Conservation (phyloP, 768 basidiomycete species). For the Gautieria morchelliformis region DNA sequence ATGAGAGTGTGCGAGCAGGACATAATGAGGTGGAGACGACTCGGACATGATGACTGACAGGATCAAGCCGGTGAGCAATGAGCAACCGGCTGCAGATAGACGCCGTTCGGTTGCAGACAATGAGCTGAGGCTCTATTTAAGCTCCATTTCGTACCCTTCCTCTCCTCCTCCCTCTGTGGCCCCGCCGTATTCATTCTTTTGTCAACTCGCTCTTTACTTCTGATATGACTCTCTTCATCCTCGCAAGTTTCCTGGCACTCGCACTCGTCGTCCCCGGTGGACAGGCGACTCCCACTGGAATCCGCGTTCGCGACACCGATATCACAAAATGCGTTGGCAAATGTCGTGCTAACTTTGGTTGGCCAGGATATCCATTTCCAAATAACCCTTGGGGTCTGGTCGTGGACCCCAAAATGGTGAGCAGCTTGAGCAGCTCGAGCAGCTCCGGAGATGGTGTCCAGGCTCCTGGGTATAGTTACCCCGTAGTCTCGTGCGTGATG, state of each 20-base stretch:
- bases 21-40: conserved; percentile 46
- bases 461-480: neutral
- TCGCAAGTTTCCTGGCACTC: conserved; percentile 21
- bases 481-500: neutral
- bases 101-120: too few relatives aligned
- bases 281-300: conserved; percentile 38
- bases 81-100: neutral
- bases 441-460: too few relatives aligned
- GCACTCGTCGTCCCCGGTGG: conserved; percentile 22
- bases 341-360: conserved; percentile 37
- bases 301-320: conserved; percentile 20
- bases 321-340: conserved; percentile 26
- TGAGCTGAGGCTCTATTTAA: too few relatives aligned
- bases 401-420: conserved; percentile 22
- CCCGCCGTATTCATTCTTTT: conserved; percentile 21
- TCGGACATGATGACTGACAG: conserved; percentile 5
- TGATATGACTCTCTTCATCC: neutral
- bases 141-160: too few relatives aligned
- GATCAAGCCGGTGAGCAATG: neutral
- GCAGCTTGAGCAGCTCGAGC: neutral
- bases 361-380: conserved; percentile 40
- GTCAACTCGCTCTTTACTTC: conserved; percentile 12
- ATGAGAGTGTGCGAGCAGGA: conserved; percentile 55
- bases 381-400: conserved; percentile 49
- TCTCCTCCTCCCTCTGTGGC: too few relatives aligned